Conservation (phyloP, 495 filamentous ascomycete species). For the Pyrenula massariospora region DNA sequence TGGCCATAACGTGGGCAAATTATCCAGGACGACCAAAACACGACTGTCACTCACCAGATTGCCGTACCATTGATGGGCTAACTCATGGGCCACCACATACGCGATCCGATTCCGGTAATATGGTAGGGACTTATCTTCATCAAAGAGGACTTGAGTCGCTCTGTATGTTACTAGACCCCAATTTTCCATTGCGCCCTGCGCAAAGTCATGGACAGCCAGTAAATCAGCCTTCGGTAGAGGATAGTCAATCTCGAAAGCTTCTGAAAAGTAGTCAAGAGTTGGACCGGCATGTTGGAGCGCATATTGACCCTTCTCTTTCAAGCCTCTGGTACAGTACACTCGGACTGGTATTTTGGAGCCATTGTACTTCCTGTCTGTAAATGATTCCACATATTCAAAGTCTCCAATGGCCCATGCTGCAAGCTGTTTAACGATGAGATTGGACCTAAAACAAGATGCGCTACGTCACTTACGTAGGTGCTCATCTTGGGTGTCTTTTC, state of each 20-base stretch:
- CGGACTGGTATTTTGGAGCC: conserved; percentile 84
- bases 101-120: conserved; percentile 83
- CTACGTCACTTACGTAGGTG: conserved; percentile 54
- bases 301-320: conserved; percentile 78
- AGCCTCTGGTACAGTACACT: conserved; percentile 85
- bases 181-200: conserved; percentile 66
- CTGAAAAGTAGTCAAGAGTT: conserved; percentile 90
- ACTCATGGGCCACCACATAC: conserved; percentile 88
- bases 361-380: conserved; percentile 77
- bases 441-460: conserved; percentile 1
- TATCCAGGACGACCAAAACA: too few relatives aligned
- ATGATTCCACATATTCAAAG: conserved; percentile 88
- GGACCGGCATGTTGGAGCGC: conserved; percentile 77
- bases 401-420: conserved; percentile 94
- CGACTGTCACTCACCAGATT: conserved; percentile 58
- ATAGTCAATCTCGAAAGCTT: conserved; percentile 87
- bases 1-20: too few relatives aligned
- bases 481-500: conserved; percentile 87
- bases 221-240: conserved; percentile 92
- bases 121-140: conserved; percentile 80
- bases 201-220: conserved; percentile 93
- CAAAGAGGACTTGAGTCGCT: conserved; percentile 84
- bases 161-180: conserved; percentile 97
- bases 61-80: conserved; percentile 98
- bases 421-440: conserved; percentile 35